Conservation (phyloP, 139 green algal genomes). For the Nannochloris sp. region DNA sequence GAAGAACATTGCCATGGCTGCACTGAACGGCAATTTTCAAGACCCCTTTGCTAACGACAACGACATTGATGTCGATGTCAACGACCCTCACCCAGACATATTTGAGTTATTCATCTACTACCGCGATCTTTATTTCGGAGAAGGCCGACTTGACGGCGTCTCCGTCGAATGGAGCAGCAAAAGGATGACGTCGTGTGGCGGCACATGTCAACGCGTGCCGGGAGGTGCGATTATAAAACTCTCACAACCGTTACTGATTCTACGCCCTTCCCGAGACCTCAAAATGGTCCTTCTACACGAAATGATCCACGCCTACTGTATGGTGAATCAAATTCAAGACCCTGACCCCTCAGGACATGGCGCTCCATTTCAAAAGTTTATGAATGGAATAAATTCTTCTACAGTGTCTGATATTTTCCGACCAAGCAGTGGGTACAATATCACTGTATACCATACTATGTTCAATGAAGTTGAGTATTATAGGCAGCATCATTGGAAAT, state of each 20-base stretch:
- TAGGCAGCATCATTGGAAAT: conserved; percentile 47
- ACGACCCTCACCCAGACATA: conserved; percentile 55
- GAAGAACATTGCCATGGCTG: too few relatives aligned
- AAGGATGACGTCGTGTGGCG: conserved; percentile 75
- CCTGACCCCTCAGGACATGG: conserved; percentile 51
- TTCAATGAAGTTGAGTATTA: conserved; percentile 55
- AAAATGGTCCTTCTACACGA: conserved; percentile 67
- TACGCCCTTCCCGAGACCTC: conserved; percentile 56
- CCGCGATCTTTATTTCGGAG: conserved; percentile 70
- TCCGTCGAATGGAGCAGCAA: conserved; percentile 67
- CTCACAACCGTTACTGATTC: conserved; percentile 67
- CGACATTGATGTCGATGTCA: conserved; percentile 19
- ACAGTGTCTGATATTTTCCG: conserved; percentile 42
- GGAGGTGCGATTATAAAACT: conserved; percentile 62
- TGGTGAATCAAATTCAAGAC: conserved; percentile 48
- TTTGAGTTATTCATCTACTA: conserved; percentile 62
- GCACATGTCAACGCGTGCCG: conserved; percentile 43
- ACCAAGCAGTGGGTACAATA: conserved; percentile 55
- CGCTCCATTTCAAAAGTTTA: conserved; percentile 41
- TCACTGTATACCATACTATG: conserved; percentile 60
- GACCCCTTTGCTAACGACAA: too few relatives aligned
- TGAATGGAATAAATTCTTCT: conserved; percentile 52
- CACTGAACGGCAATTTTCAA: too few relatives aligned
- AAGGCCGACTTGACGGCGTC: conserved; percentile 39
- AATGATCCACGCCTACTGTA: conserved; percentile 57